These are phyloP conservation scores for Aspergillus sp. DNA, from an alignment of 2,329 filamentous ascomycete genomes.

Conservation along the genomic window DNA sequence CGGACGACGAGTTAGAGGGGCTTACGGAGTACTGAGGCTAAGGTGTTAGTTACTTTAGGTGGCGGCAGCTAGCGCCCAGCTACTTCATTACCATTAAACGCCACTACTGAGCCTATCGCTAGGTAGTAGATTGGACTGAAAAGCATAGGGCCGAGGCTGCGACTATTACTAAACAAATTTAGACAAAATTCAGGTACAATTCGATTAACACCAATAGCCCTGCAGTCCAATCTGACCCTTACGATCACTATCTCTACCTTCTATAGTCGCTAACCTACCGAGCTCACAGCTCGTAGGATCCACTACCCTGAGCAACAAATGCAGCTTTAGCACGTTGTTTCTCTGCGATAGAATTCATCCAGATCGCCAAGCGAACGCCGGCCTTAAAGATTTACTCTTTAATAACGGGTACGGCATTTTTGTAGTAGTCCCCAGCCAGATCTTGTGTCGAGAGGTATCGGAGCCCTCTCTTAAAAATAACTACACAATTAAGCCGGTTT, in stretches of 20 bases:
- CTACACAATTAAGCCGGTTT: constrained; percentile 12
- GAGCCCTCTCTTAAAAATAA: constrained; percentile 14
- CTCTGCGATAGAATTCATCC: constrained; percentile 8
- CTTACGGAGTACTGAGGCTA: not conserved
- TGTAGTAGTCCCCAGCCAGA: constrained; percentile 14
- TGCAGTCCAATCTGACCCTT: not conserved
- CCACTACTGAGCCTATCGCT: too few species aligned
- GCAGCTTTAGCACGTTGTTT: not conserved
- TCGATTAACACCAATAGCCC: not conserved
- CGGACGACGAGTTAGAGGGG: not conserved
- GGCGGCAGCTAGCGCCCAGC: not conserved
- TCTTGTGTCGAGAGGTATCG: constrained; percentile 12
- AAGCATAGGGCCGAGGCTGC: too few species aligned
- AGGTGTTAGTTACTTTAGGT: not conserved
- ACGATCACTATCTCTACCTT: not conserved
- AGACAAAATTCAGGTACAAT: not conserved
- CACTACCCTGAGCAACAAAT: not conserved
- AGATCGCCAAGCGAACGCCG: constrained; percentile 13
- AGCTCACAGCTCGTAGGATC: not conserved
- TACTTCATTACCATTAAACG: not conserved
- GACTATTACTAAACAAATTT: not conserved
- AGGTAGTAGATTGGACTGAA: too few species aligned
- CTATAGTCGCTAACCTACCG: not conserved
- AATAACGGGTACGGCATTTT: constrained; percentile 16
- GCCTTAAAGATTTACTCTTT: constrained; percentile 14